These are phyloP conservation scores for Eucalyptus cloeziana DNA, from an alignment of 345 rosid species.

Conservation along the genomic window DNA sequence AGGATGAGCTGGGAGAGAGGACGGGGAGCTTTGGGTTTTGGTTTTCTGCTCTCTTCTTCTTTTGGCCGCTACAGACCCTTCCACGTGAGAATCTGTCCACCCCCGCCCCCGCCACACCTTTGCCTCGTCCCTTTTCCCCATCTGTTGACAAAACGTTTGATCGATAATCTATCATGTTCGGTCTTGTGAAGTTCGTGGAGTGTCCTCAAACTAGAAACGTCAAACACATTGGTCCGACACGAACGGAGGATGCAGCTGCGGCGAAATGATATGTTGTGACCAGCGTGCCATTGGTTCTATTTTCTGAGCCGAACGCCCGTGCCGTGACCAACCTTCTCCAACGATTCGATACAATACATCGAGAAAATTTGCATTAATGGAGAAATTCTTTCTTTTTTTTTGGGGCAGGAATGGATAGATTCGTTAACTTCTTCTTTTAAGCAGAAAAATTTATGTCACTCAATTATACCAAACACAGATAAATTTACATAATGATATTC, in stretches of 20 bases:
- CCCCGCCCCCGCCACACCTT: neutral
- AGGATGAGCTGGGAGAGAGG: neutral
- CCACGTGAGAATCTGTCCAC: neutral
- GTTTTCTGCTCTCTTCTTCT: neutral
- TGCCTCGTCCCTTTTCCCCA: neutral
- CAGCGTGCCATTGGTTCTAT: neutral
- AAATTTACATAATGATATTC: fast-evolving
- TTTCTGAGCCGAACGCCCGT: neutral
- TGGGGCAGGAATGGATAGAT: fast-evolving
- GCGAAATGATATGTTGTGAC: fast-evolving
- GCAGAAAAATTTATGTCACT: fast-evolving
- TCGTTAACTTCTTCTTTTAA: neutral
- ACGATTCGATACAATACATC: neutral
- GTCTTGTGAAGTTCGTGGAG: neutral
- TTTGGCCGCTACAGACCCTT: neutral
- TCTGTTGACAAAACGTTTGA: neutral
- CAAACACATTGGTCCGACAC: neutral
- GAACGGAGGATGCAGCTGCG: neutral
- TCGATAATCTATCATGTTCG: neutral
- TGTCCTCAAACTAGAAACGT: neutral
- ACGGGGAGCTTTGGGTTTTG: neutral
- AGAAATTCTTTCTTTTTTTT: fast-evolving
- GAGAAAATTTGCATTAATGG: neutral
- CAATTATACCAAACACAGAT: fast-evolving
- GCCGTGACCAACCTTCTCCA: fast-evolving